These are phyloP conservation scores for Excoecaria cochinchinensis DNA, from an alignment of 345 rosid species.

Conservation along the genomic window DNA sequence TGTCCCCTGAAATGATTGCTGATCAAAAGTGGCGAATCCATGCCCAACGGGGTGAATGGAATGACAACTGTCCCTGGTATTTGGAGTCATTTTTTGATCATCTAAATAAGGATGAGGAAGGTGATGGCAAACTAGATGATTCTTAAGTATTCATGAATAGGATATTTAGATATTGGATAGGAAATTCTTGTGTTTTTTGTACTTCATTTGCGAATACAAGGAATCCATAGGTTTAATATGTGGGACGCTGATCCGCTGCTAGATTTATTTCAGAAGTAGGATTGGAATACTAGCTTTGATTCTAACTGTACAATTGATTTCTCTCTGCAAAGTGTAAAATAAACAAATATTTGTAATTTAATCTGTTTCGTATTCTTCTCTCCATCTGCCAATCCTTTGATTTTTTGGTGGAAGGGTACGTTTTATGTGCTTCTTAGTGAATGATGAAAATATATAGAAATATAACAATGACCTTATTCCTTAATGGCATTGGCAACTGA, in stretches of 20 bases:
- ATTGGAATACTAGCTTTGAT: not conserved
- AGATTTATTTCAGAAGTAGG: not conserved
- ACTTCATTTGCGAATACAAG: not conserved
- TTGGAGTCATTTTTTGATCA: conserved; percentile 63
- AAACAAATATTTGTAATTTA: not conserved
- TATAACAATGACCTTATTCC: not conserved
- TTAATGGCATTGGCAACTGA: not conserved
- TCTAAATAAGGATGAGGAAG: conserved; percentile 29
- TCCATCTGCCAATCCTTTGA: too few species aligned
- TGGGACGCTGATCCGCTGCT: not conserved
- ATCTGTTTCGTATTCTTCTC: not conserved
- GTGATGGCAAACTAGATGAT: conserved; percentile 21
- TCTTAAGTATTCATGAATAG: conserved; percentile 4
- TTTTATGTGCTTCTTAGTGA: not conserved
- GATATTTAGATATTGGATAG: not conserved
- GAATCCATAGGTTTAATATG: not conserved
- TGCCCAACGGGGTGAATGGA: conserved; percentile 64
- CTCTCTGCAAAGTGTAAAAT: not conserved
- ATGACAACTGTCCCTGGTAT: conserved; percentile 67
- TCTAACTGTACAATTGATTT: conserved; percentile 1
- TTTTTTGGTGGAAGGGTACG: not conserved
- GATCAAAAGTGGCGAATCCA: conserved; percentile 77
- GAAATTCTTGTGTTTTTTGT: conserved; percentile 2
- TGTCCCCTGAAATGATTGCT: conserved; percentile 76
- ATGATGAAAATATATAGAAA: not conserved